Base-by-base conservation (phyloP, 2,329 filamentous ascomycete species). In the Fusarium transvaalense region DNA sequence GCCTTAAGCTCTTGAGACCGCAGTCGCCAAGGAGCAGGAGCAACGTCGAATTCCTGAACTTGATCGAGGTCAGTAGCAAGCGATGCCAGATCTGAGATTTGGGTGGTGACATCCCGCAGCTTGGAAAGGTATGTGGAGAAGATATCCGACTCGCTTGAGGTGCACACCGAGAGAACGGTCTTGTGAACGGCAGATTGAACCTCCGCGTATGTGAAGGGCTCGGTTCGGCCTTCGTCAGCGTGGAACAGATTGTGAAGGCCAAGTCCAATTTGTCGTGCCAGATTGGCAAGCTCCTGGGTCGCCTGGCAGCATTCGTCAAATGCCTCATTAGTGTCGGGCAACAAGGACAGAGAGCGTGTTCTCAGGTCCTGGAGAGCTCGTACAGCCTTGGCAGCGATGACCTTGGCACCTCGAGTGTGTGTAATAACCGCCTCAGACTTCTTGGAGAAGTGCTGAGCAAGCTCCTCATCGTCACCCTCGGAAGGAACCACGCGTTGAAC, bases 351-450 rank as follows among this genome's bases (percentile, higher is more conserved):
- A 9, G 91, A 94, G 51, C 94, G 85, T 5, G 88, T 85, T 77
- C 90, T 90, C 56, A 97, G 85, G 58, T 97, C 94, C 63, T 93
- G 88, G 14, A 97, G 81, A 19, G 92, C 89, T 53, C 91, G 88
- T 41, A 92, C 86, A 8, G 92, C 88, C 81, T 97, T 97, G 57
- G 90, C 88, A 47, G 92, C 88, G 48, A 95, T 86, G 34, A 97
- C 92, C 83, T 97, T 97, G 57, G 91, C 87, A 76, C 92, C 94
- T 63, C 94, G 88, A 10, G 92, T 92, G 74, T 94, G 90, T 15
- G 88, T 89, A 62, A 94, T 86, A 56, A 94, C 87, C 17, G 85
- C 78, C 62, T 97, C 93, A 1, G 91, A 83, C 76, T 91, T 92
- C 74, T 88, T 89, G 31, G 86, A 78, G 71, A 97, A 91, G 71